Evolutionary conservation across 306 rosid genomes (phyloP), one percentile per base, ranked within the genome.

Genomic region (Vigna reflexopilosa): DNA sequence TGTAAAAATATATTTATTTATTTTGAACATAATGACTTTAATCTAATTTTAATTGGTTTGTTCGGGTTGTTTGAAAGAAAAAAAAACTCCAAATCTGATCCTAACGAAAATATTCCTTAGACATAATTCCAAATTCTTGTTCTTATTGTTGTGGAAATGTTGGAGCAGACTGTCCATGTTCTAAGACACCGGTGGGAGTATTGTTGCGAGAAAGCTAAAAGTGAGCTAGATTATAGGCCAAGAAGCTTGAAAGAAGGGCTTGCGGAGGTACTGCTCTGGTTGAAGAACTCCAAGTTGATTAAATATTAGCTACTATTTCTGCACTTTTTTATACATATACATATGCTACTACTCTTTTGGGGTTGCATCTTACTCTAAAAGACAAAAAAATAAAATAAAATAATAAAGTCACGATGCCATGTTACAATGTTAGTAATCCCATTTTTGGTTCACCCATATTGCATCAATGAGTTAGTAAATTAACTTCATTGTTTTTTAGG

Each of bases 111-210:
- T 1, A 59, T 59, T 57, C 28, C 40, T 59, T 28, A 28, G 11
- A 30, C 20, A 1, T 30, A 59, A 28, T 55, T 26, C 32, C 5
- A 6, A 59, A 61, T 67, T 16, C 2, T 13, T 80, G 51, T 6
- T 64, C 74, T 87, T 9, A 65, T 81, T 14, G 11, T 11, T 49
- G 40, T 77, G 70, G 9, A 32, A 20, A 72, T 84, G 3, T 55
- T 79, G 90, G 72, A 28, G 82, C 98, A 95, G 98, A 84, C 89
- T 11, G 93, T 91, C 73, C 6, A 78, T 64, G 91, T 87, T 83
- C 73, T 91, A 75, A 86, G 90, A 73, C 98, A 92, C 69, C 86
- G 78, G 36, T 95, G 98, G 98, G 91, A 89, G 73, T 95, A 92
- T 74, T 83, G 82, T 8, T 86, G 85, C 11, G 80, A 77, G n/a